Base-by-base conservation (phyloP, 2,329 filamentous ascomycete genomes). In the Pestalotiopsis fici region DNA sequence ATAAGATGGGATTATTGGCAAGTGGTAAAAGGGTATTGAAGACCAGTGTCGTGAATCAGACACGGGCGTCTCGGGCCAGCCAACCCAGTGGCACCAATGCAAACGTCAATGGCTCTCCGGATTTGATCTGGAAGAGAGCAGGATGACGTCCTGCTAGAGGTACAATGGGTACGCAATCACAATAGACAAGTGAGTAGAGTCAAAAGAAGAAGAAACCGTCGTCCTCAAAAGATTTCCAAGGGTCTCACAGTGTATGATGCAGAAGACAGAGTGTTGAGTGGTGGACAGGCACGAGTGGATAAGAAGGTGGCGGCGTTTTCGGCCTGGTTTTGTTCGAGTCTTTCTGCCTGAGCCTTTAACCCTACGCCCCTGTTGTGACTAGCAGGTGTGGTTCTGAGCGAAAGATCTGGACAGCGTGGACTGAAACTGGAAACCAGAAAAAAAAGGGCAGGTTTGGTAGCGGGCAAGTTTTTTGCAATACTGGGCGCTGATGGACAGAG, bases 401-500 rank as follows among this genome's bases (percentile, higher is more conserved):
- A 25, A 11, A 37, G 50, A 39, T 57, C 50, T 65, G 63, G 63
- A 57, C 50, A 65, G 54, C 63, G 63, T 65, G 63, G 63, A 56
- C 27, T 21, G 47, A 28, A 43, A 39, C 15, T 63, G 50, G n/a
- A 25, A 56, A n/a, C 21, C 15, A 43, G 35, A 59, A 15, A 54
- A 43, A n/a, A 35, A 35, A 7, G 6, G 31, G 31, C 31, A 35
- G 31, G 31, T 35, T 35, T 35, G 31, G 31, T 35, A 35, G 31
- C 31, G 11, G 31, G 31, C 31, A 35, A 35, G 31, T 35, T 35
- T 35, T 31, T 15, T 55, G n/a, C 13, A 31, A 15, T 31, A 39
- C 25, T 28, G 61, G 47, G 23, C n/a, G 31, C 47, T 63, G 60
- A 56, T 55, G 61, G 68, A 71, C 68, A 68, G 73, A 74, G 71